Conservation (phyloP, 1,284 basidiomycete species). For the Paramarasmius palmivorus region DNA sequence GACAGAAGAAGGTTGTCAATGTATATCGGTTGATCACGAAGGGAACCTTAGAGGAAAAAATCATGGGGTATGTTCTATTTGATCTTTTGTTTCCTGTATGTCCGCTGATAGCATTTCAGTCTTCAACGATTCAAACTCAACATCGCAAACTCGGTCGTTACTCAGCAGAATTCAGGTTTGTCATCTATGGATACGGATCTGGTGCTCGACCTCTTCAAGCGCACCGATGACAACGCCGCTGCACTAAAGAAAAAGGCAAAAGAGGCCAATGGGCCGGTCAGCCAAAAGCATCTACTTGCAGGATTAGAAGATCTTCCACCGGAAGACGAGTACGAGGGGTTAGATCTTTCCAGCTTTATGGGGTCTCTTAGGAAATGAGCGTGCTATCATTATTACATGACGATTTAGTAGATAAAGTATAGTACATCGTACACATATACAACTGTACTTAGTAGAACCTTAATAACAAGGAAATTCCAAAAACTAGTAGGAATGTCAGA, state of each 20-base stretch:
- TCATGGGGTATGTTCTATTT: conserved; percentile 84
- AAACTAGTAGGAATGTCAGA: neutral
- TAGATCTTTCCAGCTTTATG: conserved; percentile 87
- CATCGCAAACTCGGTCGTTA: conserved; percentile 95
- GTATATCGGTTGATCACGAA: conserved; percentile 97
- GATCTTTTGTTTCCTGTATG: conserved; percentile 5
- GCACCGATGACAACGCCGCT: conserved; percentile 71
- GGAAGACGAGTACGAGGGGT: conserved; percentile 86
- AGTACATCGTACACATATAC: conserved; percentile 9
- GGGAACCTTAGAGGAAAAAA: conserved; percentile 98
- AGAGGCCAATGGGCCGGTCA: conserved; percentile 51
- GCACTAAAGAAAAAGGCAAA: conserved; percentile 58
- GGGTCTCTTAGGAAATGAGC: conserved; percentile 58
- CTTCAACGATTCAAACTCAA: conserved; percentile 99
- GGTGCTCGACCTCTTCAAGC: conserved; percentile 92
- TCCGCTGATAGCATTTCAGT: conserved; percentile 40
- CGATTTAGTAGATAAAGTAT: conserved; percentile 8
- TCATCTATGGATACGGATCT: conserved; percentile 97
- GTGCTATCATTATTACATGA: conserved; percentile 25
- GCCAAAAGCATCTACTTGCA: conserved; percentile 79
- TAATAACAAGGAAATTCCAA: conserved; percentile 1
- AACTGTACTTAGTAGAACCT: conserved; percentile 11
- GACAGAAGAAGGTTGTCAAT: conserved; percentile 99
- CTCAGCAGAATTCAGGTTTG: conserved; percentile 94
- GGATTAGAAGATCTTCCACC: conserved; percentile 88